A percentile compares a stretch with the other conserved stretches of the same genome.
Evolutionary conservation across 345 rosid genomes (phyloP).

Genomic region (Heritiera littoralis): DNA sequence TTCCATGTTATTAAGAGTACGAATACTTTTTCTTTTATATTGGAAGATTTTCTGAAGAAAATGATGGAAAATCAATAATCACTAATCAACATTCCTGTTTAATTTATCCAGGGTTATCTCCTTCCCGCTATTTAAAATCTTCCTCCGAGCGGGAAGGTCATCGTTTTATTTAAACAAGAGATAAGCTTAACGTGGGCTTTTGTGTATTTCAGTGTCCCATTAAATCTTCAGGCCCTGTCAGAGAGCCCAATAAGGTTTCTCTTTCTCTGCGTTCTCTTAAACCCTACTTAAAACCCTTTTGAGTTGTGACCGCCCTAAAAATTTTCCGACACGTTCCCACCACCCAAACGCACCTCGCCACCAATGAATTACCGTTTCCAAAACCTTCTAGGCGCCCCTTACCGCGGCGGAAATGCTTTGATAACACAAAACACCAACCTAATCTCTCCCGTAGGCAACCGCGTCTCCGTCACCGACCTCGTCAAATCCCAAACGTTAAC

Average conservation of each 20-base stretch:
- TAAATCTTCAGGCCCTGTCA: not conserved
- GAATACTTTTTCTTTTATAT: not conserved
- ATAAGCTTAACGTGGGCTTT: not conserved
- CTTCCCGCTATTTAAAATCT: not conserved
- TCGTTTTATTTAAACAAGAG: not conserved
- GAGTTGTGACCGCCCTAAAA: not conserved
- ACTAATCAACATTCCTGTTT: not conserved
- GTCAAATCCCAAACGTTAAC: conserved; percentile 69
- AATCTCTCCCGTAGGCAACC: conserved; percentile 86
- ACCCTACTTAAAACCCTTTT: conserved; percentile 11
- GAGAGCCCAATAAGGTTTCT: not conserved
- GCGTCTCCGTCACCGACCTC: conserved; percentile 88
- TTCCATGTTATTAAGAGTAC: not conserved
- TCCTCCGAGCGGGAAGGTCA: not conserved
- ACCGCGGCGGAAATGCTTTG: conserved; percentile 81
- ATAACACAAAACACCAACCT: conserved; percentile 62
- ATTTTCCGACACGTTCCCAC: not conserved
- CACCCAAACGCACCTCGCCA: conserved; percentile 16
- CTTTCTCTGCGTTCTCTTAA: not conserved
- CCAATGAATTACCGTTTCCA: conserved; percentile 86
- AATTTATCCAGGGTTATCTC: not conserved
- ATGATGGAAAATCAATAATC: too few relatives aligned
- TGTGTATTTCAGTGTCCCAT: not conserved
- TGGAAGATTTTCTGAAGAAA: not conserved
- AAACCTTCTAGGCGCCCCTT: conserved; percentile 86